Evolutionary conservation across 73 alveolate species (phyloP), one percentile per base, ranked within the genome.

Genomic region (Strombidium stylifer): DNA sequence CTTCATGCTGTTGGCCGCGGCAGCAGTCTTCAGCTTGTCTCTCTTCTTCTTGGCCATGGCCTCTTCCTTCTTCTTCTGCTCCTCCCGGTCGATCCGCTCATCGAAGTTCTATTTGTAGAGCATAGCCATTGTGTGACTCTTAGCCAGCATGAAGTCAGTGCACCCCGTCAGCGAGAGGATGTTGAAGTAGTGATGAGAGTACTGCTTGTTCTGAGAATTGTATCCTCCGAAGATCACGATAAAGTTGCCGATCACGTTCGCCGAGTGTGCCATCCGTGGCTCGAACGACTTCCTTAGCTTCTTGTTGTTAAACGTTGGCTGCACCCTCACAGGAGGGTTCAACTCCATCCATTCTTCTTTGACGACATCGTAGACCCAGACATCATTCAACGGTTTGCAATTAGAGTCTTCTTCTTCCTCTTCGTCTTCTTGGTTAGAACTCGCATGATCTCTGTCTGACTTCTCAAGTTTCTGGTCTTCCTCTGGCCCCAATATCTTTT

Each of bases 221-320:
- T n/a, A n/a, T n/a, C 78, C 78, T 46, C 78, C 78, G 47, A 64
- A 64, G 3, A 64, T 39, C 8, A 64, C 32, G 3, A 64, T 65
- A 30, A 26, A 64, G 27, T 64, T 23, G 36, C 30, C 27, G 53
- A 35, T 44, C 27, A 44, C 44, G 20, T 44, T 54, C 2, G 78
- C 78, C 10, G 78, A 44, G 48, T 64, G 78, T 1, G 78, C 78
- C 78, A 64, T 64, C 12, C 78, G 52, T 3, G 78, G 78, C 26
- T 64, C 78, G 21, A 64, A 64, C 16, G 4, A 52, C 27, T 32
- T 64, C 30, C 45, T 64, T 24, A 64, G 25, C 53, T 64, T 64
- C 27, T 64, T 64, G 27, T 65, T 65, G 1, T 54, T 46, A 3
- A 64, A 54, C 27, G 78, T 40, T 1, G 66, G 66, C 45, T 64